Conservation (phyloP, 2,329 filamentous ascomycete species). For the Didymosphaeria variabile region DNA sequence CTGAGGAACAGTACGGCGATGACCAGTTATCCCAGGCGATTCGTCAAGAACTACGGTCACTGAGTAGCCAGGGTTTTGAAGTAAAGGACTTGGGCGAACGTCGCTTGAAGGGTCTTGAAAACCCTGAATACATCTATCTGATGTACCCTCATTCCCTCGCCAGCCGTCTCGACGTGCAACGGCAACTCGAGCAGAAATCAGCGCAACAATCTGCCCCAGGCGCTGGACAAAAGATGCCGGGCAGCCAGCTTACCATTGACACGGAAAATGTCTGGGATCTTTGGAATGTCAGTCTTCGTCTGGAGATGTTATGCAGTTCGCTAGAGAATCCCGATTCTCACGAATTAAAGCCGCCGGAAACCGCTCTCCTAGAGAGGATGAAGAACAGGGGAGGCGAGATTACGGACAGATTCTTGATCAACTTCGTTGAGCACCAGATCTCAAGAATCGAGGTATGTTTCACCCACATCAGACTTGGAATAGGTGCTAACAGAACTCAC, state of each 20-base stretch:
- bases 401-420: slow-evolving; percentile 85
- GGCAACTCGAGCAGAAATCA: slow-evolving; percentile 57
- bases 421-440: slow-evolving; percentile 94
- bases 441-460: slow-evolving; percentile 88
- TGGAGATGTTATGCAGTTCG: slow-evolving; percentile 92
- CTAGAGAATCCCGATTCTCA: slow-evolving; percentile 75
- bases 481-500: slow-evolving; percentile 32
- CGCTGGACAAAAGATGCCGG: slow-evolving; percentile 69
- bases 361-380: slow-evolving; percentile 79
- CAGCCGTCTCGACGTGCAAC: slow-evolving; percentile 78
- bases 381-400: slow-evolving; percentile 80
- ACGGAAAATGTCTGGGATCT: slow-evolving; percentile 87
- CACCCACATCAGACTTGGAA: not conserved
- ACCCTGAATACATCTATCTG: slow-evolving; percentile 93
- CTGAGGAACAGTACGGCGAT: slow-evolving; percentile 78
- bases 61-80: slow-evolving; percentile 92
- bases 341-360: slow-evolving; percentile 80
- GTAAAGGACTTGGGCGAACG: slow-evolving; percentile 96
- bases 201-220: slow-evolving; percentile 51
- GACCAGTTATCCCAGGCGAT: slow-evolving; percentile 80
- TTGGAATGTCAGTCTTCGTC: slow-evolving; percentile 85
- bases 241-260: slow-evolving; percentile 77
- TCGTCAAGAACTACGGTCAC: slow-evolving; percentile 83
- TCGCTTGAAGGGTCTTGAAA: slow-evolving; percentile 96
- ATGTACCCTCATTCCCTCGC: slow-evolving; percentile 91